Evolutionary conservation across 768 basidiomycete species (phyloP), one percentile per base, ranked within the genome.

Genomic region (Suillus fuscotomentosus): DNA sequence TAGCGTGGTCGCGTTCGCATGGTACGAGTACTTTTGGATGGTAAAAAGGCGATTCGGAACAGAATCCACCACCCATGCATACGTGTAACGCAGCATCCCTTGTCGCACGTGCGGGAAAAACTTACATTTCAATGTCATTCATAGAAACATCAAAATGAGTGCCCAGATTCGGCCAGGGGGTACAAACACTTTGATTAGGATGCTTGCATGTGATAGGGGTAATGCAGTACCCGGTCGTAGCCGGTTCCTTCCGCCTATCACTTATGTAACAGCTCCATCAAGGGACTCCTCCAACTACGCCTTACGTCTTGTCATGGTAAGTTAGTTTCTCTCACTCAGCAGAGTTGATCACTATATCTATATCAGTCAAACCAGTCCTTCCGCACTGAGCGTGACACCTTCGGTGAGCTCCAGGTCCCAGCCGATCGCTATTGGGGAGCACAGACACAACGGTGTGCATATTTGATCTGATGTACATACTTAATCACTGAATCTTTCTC

Each of bases 391-490:
- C 88, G 82, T 69, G 97, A 99, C 77, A 98, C 97, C 3, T 99
- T 99, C 75, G 97, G 97, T 39, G 93, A 95, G 66, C 86, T 99
- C 42, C 85, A 91, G 69, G 97, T 99, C 31, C 91, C 92, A 24
- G 85, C 85, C 17, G 88, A 92, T 65, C 86, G 90, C 63, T 98
- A 99, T 79, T 99, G 96, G 95, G 97, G 97, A 65, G 96, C 96
- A 22, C 97, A 99, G 79, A 99, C 97, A 15, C 97, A 99, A 75
- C 85, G 97, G 92, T 91, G 68, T 22, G 79, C 73, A 8, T 7
- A 36, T 36, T 5, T 51, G 13, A 41, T 7, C 42, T 14, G 11
- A 2, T 3, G 31, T 42, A 15, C 41, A 24, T 22, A 53, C 48
- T 39, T 15, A 1, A 36, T 13, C 2, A 2, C 67, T 71, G 60